These are phyloP conservation scores for Metarhizium guizhouense DNA, from an alignment of 2,329 filamentous ascomycete genomes.

Conservation along the genomic window DNA sequence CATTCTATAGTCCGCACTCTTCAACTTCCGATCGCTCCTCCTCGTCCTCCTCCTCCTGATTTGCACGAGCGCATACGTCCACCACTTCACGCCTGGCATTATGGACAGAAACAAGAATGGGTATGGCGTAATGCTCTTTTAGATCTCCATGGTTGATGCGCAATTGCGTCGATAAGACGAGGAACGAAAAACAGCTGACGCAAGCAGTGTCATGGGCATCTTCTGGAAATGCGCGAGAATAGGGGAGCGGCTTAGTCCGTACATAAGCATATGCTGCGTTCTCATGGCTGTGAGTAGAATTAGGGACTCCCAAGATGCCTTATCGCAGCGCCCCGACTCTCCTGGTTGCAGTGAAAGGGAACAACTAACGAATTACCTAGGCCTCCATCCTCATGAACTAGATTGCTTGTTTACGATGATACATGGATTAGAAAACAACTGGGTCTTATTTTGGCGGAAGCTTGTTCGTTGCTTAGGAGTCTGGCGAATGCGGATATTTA, in stretches of 20 bases:
- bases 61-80: conserved; percentile 90
- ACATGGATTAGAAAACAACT: neutral
- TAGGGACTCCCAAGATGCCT: conserved; percentile 1
- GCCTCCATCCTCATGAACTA: conserved; percentile 29
- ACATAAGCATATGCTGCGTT: conserved; percentile 88
- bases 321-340: neutral
- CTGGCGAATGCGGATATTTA: neutral
- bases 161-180: neutral
- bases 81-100: conserved; percentile 79
- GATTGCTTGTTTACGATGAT: conserved; percentile 12
- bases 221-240: conserved; percentile 96
- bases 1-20: conserved; percentile 69
- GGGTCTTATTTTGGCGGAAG: neutral
- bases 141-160: neutral
- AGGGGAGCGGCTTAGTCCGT: conserved; percentile 87
- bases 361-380: conserved; percentile 13
- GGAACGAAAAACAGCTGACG: neutral
- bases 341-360: neutral
- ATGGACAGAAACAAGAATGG: conserved; percentile 91
- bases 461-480: neutral
- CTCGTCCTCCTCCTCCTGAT: conserved; percentile 91
- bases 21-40: conserved; percentile 97
- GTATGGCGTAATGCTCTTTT: conserved; percentile 35
- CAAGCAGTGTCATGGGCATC: conserved; percentile 61
- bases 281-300: conserved; percentile 70